Conservation (phyloP, 2,329 filamentous ascomycete genomes). For the Acephala macrosclerotiorum region DNA sequence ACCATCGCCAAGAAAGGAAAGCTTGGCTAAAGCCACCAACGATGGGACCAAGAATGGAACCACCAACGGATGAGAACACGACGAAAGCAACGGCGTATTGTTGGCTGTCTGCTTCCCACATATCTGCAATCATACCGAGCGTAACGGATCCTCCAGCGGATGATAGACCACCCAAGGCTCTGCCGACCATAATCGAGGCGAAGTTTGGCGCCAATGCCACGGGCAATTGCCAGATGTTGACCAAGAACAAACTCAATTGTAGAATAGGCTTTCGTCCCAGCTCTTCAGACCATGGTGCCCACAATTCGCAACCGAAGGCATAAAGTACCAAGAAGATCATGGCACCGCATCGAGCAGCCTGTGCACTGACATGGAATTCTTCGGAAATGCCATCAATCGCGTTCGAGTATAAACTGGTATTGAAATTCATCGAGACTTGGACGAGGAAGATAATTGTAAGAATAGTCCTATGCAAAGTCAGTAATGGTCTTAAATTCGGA, state of each 20-base stretch:
- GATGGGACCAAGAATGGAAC: slow-evolving; percentile 78
- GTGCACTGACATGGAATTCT: slow-evolving; percentile 72
- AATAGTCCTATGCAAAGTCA: slow-evolving; percentile 53
- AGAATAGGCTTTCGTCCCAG: slow-evolving; percentile 79
- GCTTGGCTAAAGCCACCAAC: slow-evolving; percentile 79
- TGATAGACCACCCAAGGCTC: slow-evolving; percentile 72
- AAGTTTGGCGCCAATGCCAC: slow-evolving; percentile 79
- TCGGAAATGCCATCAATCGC: slow-evolving; percentile 69
- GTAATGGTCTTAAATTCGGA: not conserved
- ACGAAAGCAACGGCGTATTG: slow-evolving; percentile 80
- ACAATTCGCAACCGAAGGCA: slow-evolving; percentile 86
- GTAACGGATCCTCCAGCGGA: slow-evolving; percentile 78
- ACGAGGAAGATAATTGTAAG: slow-evolving; percentile 77
- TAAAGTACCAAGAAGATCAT: slow-evolving; percentile 82
- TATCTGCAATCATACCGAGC: slow-evolving; percentile 76
- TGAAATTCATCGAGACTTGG: slow-evolving; percentile 82
- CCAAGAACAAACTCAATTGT: slow-evolving; percentile 74
- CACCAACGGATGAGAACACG: slow-evolving; percentile 81
- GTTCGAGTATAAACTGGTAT: slow-evolving; percentile 77
- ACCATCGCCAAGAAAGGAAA: slow-evolving; percentile 75
- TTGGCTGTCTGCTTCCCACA: slow-evolving; percentile 74
- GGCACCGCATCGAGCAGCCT: slow-evolving; percentile 75
- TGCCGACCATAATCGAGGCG: slow-evolving; percentile 72
- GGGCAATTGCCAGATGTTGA: slow-evolving; percentile 80
- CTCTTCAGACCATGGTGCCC: slow-evolving; percentile 89